phyloP scores from a whole-genome alignment of 2,329 filamentous ascomycete genomes.

The Neocatenulostroma microsporum region DNA sequence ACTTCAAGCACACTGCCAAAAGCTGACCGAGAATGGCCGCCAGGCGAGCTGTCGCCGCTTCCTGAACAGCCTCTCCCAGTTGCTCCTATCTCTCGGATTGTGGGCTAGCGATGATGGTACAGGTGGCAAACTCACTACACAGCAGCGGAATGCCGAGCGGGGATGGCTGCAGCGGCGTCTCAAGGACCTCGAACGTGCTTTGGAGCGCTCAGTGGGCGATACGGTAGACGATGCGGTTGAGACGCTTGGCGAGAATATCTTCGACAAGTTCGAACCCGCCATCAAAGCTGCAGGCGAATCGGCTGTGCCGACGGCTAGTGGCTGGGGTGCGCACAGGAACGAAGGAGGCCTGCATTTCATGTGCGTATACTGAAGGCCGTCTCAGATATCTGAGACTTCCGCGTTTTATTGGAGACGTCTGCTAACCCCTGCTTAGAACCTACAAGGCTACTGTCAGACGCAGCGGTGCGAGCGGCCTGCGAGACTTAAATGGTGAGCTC shows the following conservation, averaged over 20 bases:
- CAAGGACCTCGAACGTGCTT: slow-evolving; percentile 33
- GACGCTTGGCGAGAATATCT: slow-evolving; percentile 40
- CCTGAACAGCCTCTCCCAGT: slow-evolving; percentile 44
- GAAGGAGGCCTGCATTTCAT: too few relatives aligned
- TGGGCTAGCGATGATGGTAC: slow-evolving; percentile 42
- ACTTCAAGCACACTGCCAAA: slow-evolving; percentile 52
- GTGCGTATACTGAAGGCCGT: too few relatives aligned
- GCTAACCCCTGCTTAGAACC: too few relatives aligned
- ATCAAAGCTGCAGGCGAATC: slow-evolving; percentile 34
- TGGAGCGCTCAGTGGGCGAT: slow-evolving; percentile 35
- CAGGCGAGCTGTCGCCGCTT: slow-evolving; percentile 41
- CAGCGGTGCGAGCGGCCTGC: slow-evolving; percentile 39
- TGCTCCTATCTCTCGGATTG: slow-evolving; percentile 47
- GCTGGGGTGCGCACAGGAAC: slow-evolving; percentile 32
- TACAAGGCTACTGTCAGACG: slow-evolving; percentile 52
- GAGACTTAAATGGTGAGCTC: slow-evolving; percentile 36
- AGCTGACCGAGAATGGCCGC: slow-evolving; percentile 47
- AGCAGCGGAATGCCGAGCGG: slow-evolving; percentile 33
- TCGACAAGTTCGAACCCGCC: slow-evolving; percentile 36
- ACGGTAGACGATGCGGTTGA: slow-evolving; percentile 35
- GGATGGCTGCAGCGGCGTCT: slow-evolving; percentile 34
- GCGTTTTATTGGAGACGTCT: too few relatives aligned
- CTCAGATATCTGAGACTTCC: too few relatives aligned
- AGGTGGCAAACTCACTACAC: slow-evolving; percentile 34
- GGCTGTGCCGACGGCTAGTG: slow-evolving; percentile 27